Conservation (phyloP, 2,329 filamentous ascomycete genomes). For the Trichoderma sp. region DNA sequence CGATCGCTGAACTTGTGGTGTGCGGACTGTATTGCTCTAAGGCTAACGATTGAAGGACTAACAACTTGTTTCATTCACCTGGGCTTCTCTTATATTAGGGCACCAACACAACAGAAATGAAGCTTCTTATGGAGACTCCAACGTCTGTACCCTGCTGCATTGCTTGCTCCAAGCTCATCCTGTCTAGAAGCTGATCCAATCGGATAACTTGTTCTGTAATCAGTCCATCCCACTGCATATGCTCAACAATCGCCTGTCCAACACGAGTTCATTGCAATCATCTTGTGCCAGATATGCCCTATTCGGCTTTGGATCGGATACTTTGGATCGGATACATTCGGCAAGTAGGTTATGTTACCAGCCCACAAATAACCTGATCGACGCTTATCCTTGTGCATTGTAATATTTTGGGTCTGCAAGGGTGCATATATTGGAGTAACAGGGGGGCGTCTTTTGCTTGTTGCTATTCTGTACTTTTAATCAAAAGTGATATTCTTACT, state of each 20-base stretch:
- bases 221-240: background rate
- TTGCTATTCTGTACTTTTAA: background rate
- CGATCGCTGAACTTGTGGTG: background rate
- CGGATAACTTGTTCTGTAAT: background rate
- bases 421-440: background rate
- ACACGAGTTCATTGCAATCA: background rate
- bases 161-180: conserved; percentile 9
- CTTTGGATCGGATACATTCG: background rate
- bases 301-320: background rate
- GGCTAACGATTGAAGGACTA: background rate
- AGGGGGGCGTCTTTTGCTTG: background rate
- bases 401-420: background rate
- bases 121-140: background rate
- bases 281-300: background rate
- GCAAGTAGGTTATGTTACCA: background rate
- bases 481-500: no score
- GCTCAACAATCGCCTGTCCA: background rate
- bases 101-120: background rate
- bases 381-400: background rate
- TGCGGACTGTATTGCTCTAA: background rate
- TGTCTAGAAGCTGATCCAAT: conserved; percentile 7
- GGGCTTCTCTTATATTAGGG: background rate
- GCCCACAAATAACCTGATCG: background rate
- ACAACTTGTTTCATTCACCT: background rate
- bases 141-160: background rate